phyloP scores from a whole-genome alignment of 257 asterid genomes.

The Rubia yunnanensis region DNA sequence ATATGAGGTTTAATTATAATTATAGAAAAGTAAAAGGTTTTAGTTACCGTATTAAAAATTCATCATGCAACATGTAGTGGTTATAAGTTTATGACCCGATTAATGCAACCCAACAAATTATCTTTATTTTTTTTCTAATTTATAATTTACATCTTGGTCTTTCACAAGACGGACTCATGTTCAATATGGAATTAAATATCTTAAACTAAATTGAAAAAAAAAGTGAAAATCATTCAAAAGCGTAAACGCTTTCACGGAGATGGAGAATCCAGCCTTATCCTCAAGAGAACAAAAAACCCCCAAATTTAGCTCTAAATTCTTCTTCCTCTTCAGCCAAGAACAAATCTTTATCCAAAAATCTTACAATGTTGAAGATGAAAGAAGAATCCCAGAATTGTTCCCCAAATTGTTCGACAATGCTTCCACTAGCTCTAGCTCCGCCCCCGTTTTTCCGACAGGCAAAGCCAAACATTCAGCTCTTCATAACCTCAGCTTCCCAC shows the following conservation, averaged over 20 bases:
- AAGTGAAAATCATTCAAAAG: too few relatives aligned
- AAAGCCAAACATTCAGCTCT: constrained; percentile 32
- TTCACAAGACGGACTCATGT: too few relatives aligned
- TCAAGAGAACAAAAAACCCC: background rate
- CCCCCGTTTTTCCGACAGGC: constrained; percentile 40
- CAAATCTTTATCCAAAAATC: background rate
- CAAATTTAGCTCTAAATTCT: background rate
- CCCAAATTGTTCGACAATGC: constrained; percentile 24
- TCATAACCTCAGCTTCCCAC: constrained; percentile 29
- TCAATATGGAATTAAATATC: too few relatives aligned
- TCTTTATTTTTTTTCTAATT: too few relatives aligned
- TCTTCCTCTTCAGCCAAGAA: constrained; percentile 15
- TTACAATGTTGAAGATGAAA: constrained; percentile 13
- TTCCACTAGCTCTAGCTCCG: constrained; percentile 36
- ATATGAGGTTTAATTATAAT: too few relatives aligned
- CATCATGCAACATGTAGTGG: too few relatives aligned
- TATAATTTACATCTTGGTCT: too few relatives aligned
- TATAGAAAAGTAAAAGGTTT: too few relatives aligned
- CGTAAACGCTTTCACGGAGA: background rate
- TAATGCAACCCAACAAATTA: too few relatives aligned
- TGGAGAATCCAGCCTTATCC: constrained; percentile 21
- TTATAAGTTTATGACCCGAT: too few relatives aligned
- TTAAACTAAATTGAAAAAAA: too few relatives aligned
- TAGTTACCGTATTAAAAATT: too few relatives aligned
- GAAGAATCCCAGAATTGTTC: constrained; percentile 8